These are phyloP conservation scores for Ailanthus altissimus DNA, from an alignment of 345 rosid genomes.

Conservation along the genomic window DNA sequence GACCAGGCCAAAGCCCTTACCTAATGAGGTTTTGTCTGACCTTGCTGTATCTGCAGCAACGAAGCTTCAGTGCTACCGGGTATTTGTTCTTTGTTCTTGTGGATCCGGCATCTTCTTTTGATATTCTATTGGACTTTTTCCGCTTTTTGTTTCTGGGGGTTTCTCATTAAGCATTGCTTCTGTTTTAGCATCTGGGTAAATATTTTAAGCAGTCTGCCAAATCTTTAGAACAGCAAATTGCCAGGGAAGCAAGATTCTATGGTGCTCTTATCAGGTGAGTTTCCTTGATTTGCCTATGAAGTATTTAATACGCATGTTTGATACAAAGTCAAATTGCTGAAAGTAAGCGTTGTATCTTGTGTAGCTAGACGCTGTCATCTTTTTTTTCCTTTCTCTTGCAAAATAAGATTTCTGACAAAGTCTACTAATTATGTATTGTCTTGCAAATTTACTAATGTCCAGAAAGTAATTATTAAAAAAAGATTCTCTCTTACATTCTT, in stretches of 20 bases:
- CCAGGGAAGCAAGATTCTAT: constrained; percentile 90
- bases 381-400: constrained; percentile 8
- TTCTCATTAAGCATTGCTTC: constrained; percentile 10
- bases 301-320: neutral
- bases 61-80: constrained; percentile 86
- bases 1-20: constrained; percentile 78
- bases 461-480: neutral
- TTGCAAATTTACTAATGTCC: neutral
- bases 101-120: constrained; percentile 10
- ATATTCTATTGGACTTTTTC: constrained; percentile 2
- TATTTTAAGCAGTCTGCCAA: constrained; percentile 91
- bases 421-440: neutral
- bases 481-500: neutral
- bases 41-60: constrained; percentile 86
- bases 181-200: constrained; percentile 77
- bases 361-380: neutral
- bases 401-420: neutral
- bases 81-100: constrained; percentile 28
- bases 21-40: constrained; percentile 73
- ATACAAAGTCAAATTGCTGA: neutral
- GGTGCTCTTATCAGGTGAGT: constrained; percentile 90
- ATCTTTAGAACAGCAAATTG: constrained; percentile 78
- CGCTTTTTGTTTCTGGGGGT: neutral
- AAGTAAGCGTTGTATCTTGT: neutral
- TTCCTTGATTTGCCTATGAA: neutral